A percentile compares a stretch with the other conserved stretches of the same genome.
Conservation (phyloP, 441 rosid genomes). For the Viola pubescens region DNA sequence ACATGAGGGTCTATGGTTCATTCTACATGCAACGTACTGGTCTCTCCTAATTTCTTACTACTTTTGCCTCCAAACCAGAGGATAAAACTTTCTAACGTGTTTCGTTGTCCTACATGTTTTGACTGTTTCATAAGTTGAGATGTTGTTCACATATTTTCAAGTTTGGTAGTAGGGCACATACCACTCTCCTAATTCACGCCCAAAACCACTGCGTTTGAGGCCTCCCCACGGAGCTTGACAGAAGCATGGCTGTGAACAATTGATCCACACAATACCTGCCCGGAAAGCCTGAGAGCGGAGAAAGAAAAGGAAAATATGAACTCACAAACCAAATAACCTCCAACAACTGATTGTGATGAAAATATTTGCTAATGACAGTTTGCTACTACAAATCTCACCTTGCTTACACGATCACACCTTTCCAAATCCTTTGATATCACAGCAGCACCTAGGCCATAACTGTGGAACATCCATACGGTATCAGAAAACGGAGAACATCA, state of each 20-base stretch:
- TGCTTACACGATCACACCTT: slow-evolving; percentile 89
- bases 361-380: slow-evolving; percentile 2
- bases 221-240: slow-evolving; percentile 99
- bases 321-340: not conserved
- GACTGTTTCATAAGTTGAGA: not conserved
- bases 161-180: slow-evolving; percentile 21
- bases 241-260: slow-evolving; percentile 98
- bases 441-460: slow-evolving; percentile 82
- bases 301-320: slow-evolving; percentile 8
- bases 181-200: slow-evolving; percentile 97
- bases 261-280: slow-evolving; percentile 87
- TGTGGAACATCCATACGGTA: slow-evolving; percentile 12
- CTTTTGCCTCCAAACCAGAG: not conserved
- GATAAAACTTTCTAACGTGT: not conserved
- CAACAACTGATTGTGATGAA: not conserved
- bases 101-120: not conserved
- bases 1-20: too few relatives aligned
- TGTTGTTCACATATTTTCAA: not conserved
- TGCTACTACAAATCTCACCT: slow-evolving; percentile 36
- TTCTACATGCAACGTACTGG: too few relatives aligned
- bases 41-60: too few relatives aligned
- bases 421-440: slow-evolving; percentile 81
- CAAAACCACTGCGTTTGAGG: slow-evolving; percentile 87
- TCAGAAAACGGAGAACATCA: not conserved
- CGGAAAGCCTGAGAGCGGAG: slow-evolving; percentile 50